Evolutionary conservation across 495 filamentous ascomycete genomes (phyloP).

Genomic region (Schizothecium vesticola): DNA sequence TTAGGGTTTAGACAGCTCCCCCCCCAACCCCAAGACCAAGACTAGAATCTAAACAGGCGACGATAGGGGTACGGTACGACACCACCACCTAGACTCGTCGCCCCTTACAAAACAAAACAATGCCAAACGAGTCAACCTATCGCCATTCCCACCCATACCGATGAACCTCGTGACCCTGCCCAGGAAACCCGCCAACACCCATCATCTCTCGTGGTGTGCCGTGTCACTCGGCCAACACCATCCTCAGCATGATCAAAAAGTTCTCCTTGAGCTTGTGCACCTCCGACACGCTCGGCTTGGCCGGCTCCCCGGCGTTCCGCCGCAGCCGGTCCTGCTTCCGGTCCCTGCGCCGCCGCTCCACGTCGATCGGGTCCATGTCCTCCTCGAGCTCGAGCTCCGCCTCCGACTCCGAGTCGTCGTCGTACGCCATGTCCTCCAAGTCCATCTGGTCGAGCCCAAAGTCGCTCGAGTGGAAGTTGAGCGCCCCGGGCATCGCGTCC

Average conservation of each 20-base stretch:
- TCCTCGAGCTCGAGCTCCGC: slow-evolving; percentile 73
- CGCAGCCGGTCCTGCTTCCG: slow-evolving; percentile 74
- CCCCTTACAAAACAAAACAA: slow-evolving; percentile 1
- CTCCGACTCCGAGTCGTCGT: slow-evolving; percentile 63
- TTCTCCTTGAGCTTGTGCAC: slow-evolving; percentile 68
- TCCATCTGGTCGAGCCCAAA: slow-evolving; percentile 89
- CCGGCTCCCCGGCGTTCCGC: slow-evolving; percentile 80
- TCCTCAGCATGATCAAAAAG: slow-evolving; percentile 79
- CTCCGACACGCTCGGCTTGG: slow-evolving; percentile 76
- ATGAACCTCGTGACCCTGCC: neutral
- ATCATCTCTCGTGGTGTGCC: neutral
- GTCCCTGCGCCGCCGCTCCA: slow-evolving; percentile 69
- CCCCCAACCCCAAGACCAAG: neutral
- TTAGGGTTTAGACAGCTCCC: neutral
- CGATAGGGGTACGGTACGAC: neutral
- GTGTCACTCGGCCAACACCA: slow-evolving; percentile 64
- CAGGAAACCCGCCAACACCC: neutral
- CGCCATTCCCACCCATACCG: neutral
- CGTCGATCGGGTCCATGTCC: slow-evolving; percentile 76
- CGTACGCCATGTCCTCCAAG: slow-evolving; percentile 73
- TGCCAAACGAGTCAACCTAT: slow-evolving; percentile 1
- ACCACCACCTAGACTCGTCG: neutral
- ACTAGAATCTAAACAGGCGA: neutral
- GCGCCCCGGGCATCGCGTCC: slow-evolving; percentile 37
- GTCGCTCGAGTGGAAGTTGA: slow-evolving; percentile 64